Conservation (phyloP, 768 basidiomycete species). For the Mycena olivaceomarginata region DNA sequence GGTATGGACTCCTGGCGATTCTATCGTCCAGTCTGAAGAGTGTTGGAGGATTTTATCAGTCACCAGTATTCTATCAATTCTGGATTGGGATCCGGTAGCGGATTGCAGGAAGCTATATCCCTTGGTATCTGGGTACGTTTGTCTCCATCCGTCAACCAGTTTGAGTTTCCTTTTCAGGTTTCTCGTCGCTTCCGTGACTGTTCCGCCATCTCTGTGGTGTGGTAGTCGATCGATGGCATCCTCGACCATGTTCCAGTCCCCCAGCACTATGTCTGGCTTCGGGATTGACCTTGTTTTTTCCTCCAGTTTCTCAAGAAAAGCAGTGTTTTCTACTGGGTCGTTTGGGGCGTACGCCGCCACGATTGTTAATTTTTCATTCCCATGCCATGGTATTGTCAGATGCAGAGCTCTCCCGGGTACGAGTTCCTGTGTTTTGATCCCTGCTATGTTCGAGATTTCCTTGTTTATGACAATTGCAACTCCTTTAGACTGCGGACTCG, state of each 20-base stretch:
- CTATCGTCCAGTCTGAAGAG: slow-evolving; percentile 17
- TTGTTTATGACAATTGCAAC: slow-evolving; percentile 24
- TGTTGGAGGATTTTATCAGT: neutral
- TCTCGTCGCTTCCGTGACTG: slow-evolving; percentile 19
- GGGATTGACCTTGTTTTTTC: neutral
- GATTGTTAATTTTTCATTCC: neutral
- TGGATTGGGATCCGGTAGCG: slow-evolving; percentile 11
- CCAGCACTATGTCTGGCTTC: neutral
- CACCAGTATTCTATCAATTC: slow-evolving; percentile 21
- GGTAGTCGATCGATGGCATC: slow-evolving; percentile 36
- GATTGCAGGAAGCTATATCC: slow-evolving; percentile 33
- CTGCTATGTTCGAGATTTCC: neutral
- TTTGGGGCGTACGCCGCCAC: slow-evolving; percentile 28
- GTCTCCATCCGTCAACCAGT: slow-evolving; percentile 40
- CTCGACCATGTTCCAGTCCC: slow-evolving; percentile 41
- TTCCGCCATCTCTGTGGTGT: neutral
- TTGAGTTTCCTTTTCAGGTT: slow-evolving; percentile 6
- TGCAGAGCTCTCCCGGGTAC: slow-evolving; percentile 30
- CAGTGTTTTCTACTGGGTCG: slow-evolving; percentile 20
- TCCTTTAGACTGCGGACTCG: neutral
- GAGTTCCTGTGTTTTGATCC: slow-evolving; percentile 8
- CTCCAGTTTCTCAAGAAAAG: neutral
- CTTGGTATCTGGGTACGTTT: slow-evolving; percentile 29
- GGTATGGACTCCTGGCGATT: neutral
- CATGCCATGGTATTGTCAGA: slow-evolving; percentile 28